Conservation (phyloP, 1,284 basidiomycete species). For the Puccinia horiana region DNA sequence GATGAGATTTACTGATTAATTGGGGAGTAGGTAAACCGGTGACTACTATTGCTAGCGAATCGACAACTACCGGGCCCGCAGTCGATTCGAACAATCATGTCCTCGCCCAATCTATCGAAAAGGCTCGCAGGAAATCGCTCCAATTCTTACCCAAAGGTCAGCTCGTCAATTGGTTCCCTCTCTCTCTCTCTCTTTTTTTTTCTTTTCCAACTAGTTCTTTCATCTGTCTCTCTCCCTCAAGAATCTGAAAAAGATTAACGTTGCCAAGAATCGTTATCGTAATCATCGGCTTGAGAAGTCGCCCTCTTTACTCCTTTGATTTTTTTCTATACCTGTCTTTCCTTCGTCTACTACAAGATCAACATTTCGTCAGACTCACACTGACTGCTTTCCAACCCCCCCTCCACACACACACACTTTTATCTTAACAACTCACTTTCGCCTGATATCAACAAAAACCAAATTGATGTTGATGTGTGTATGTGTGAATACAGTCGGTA, state of each 20-base stretch:
- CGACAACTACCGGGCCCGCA: neutral
- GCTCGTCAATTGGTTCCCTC: neutral
- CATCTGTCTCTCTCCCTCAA: neutral
- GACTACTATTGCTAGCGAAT: neutral
- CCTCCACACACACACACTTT: too few relatives aligned
- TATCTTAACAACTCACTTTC: neutral
- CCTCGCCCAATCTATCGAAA: slow-evolving; percentile 28
- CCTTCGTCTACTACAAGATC: too few relatives aligned
- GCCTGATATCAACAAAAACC: too few relatives aligned
- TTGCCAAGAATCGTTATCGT: too few relatives aligned
- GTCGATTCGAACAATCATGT: neutral
- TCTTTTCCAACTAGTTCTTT: too few relatives aligned
- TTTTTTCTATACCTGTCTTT: too few relatives aligned
- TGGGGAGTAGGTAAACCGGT: neutral
- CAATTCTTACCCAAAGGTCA: slow-evolving; percentile 48
- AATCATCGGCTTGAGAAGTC: too few relatives aligned
- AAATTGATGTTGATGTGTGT: neutral
- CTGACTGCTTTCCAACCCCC: too few relatives aligned
- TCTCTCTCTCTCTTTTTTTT: neutral
- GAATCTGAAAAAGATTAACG: too few relatives aligned
- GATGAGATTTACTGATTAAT: neutral
- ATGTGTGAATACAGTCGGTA: slow-evolving; percentile 13
- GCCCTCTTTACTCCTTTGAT: too few relatives aligned
- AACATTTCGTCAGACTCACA: too few relatives aligned
- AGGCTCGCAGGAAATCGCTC: slow-evolving; percentile 38